Conservation (phyloP, 495 filamentous ascomycete species). For the Neurospora intermedia region DNA sequence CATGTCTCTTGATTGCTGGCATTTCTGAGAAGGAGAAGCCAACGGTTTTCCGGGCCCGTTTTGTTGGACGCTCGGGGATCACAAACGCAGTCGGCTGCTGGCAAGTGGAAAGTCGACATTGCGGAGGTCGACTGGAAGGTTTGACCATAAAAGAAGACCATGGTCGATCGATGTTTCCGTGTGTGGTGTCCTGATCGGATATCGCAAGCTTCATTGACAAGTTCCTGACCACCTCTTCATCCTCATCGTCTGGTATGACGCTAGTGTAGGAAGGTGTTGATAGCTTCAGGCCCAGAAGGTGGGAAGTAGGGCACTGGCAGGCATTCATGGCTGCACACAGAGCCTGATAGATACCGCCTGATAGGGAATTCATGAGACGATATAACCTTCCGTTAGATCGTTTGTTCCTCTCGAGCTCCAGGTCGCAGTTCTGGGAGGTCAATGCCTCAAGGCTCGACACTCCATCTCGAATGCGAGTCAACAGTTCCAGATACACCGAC, state of each 20-base stretch:
- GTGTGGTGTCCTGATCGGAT: not conserved
- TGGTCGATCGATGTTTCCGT: not conserved
- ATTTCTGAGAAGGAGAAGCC: not conserved
- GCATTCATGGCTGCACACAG: conserved; percentile 17
- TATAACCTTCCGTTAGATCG: conserved; percentile 16
- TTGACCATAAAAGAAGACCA: not conserved
- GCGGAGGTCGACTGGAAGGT: not conserved
- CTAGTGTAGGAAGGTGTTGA: conserved; percentile 2
- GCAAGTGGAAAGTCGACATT: not conserved
- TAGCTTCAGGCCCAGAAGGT: conserved; percentile 9
- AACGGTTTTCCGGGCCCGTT: not conserved
- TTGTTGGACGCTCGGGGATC: not conserved
- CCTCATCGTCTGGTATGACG: conserved; percentile 13
- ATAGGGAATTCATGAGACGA: conserved; percentile 18
- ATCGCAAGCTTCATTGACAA: not conserved
- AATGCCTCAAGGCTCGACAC: conserved; percentile 26
- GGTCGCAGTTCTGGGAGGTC: conserved; percentile 18
- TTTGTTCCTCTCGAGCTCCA: conserved; percentile 15
- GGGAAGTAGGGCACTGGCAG: conserved; percentile 18
- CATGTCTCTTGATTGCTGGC: not conserved
- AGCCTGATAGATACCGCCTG: conserved; percentile 24
- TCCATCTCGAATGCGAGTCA: conserved; percentile 20
- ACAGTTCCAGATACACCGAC: conserved; percentile 17
- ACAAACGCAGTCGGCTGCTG: not conserved
- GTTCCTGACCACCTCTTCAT: not conserved